Base-by-base conservation (phyloP, 2,329 filamentous ascomycete species). In the Bipolaris sorokiniana region DNA sequence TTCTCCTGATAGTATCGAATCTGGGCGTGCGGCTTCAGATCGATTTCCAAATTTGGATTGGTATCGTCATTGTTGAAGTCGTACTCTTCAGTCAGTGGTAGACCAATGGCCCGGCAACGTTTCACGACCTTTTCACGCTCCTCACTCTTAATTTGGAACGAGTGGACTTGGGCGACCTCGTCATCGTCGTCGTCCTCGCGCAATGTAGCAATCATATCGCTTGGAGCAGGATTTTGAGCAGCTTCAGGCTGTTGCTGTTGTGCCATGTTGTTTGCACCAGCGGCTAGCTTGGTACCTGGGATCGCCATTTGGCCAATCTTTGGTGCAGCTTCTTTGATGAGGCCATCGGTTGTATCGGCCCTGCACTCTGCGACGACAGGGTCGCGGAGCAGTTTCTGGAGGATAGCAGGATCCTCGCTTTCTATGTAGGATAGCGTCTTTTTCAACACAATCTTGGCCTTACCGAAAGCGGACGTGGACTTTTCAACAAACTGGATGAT, bases 1-100 rank as follows among this genome's bases (percentile, higher is more conserved):
- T 97, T 96, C 77, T 99, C 95, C 75, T 99, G 95, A 68, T 99
- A 99, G 80, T 86, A 88, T 74, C 94, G 88, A 73, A 98, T 98
- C 70, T 94, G 90, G 0, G 93, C 94, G 54, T 89, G 88, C 0
- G 94, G 93, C 67, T 90, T 90, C 47, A 98, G 82, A 74, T 98
- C 94, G 66, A 99, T 99, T 55, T 98, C 92, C 34, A 99, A 81
- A 48, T 91, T 97, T 0, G 94, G 86, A 70, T 98, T 99, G 66
- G 87, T 84, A 59, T 90, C 86, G 74, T 99, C 95, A 66, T 95
- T 93, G 56, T 92, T 86, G 77, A 98, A 99, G 75, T 99, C 95
- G 76, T 99, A 99, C 77, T 99, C 95, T 75, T 98, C 93, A 7
- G 97, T 85, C 7, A 97, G 89, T 3, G 95, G 95, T 61, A 92